Percentiles rank a stretch among this genome's conserved stretches.
Evolutionary conservation across 139 green algal genomes (phyloP).

Genomic region (Pycnococcus provasolii): DNA sequence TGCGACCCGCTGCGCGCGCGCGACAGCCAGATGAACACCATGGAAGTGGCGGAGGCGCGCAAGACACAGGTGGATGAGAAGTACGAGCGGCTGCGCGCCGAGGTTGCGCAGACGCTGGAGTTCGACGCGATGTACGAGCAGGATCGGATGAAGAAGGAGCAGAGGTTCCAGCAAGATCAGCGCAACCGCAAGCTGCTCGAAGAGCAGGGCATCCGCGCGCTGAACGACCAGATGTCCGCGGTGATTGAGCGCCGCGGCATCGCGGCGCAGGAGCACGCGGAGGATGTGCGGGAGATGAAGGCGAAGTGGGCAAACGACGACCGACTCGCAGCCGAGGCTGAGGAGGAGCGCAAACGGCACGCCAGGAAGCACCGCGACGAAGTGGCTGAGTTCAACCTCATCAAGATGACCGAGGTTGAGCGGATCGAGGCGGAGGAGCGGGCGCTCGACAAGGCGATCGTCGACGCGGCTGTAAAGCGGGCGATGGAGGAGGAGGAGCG

Average conservation of each 20-base stretch:
- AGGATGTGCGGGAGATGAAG: neutral
- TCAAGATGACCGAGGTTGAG: neutral
- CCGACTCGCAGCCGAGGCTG: neutral
- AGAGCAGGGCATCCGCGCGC: neutral
- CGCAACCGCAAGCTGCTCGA: neutral
- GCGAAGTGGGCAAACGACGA: neutral
- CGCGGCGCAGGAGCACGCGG: neutral
- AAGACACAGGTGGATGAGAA: neutral
- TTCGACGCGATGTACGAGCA: conserved; percentile 3
- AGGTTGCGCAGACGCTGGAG: neutral
- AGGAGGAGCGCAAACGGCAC: neutral
- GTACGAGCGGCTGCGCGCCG: neutral
- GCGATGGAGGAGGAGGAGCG: conserved; percentile 9
- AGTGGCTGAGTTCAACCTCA: neutral
- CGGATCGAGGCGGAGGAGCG: neutral
- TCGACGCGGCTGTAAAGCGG: neutral
- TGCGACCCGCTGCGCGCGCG: neutral
- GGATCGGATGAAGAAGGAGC: conserved; percentile 12
- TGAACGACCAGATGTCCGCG: conserved; percentile 2
- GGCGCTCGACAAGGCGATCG: neutral
- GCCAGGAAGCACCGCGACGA: neutral
- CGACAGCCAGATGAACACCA: neutral
- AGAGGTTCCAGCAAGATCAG: neutral
- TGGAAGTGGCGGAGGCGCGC: neutral
- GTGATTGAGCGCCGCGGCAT: neutral